Evolutionary conservation across 2,329 filamentous ascomycete genomes (phyloP).

Genomic region (Fusarium verticillioides): DNA sequence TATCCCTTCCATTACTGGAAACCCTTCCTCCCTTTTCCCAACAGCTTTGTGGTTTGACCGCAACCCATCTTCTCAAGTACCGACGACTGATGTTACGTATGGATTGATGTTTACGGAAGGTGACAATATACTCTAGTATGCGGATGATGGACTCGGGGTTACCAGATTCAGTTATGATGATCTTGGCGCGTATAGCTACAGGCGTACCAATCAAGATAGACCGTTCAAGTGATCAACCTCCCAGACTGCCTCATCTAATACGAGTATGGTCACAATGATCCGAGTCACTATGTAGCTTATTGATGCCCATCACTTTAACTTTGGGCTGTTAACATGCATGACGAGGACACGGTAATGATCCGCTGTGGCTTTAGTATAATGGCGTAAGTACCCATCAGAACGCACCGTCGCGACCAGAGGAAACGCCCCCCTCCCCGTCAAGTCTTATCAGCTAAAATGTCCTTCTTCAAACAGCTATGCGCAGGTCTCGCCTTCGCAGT

Average conservation of each 20-base stretch:
- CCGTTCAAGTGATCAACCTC: background rate
- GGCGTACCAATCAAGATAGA: background rate
- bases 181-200: background rate
- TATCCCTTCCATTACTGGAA: background rate
- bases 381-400: background rate
- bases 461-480: background rate
- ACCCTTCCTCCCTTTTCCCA: background rate
- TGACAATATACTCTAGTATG: background rate
- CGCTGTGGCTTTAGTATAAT: background rate
- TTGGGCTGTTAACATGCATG: background rate
- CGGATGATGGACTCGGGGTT: no score
- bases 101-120: background rate
- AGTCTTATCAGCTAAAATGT: background rate
- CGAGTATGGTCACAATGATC: background rate
- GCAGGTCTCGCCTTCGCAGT: background rate
- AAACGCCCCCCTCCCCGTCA: no score
- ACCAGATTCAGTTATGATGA: background rate
- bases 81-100: fast-evolving
- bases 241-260: background rate
- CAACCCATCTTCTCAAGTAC: background rate
- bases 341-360: background rate
- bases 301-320: background rate
- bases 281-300: background rate
- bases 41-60: background rate
- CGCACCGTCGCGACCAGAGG: background rate